phyloP scores from a whole-genome alignment of 768 basidiomycete species.

The Epithele typhae region DNA sequence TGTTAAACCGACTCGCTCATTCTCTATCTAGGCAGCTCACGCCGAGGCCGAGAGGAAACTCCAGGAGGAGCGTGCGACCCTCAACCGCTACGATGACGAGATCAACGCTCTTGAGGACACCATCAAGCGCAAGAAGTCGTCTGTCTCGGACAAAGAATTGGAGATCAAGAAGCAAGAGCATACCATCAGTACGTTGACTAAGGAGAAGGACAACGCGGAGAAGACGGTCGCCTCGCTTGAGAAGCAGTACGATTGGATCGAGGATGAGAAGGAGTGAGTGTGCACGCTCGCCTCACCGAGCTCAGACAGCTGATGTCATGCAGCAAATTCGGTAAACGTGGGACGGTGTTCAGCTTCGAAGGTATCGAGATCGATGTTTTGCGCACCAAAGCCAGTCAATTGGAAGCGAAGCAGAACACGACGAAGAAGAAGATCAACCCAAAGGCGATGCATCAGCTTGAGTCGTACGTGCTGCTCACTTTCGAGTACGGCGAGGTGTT shows the following conservation, averaged over 20 bases:
- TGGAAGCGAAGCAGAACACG: constrained; percentile 74
- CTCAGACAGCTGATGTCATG: neutral
- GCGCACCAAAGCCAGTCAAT: constrained; percentile 61
- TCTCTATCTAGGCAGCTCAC: constrained; percentile 42
- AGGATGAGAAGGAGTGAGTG: constrained; percentile 79
- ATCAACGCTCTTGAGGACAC: constrained; percentile 76
- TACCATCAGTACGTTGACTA: constrained; percentile 54
- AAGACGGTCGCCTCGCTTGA: constrained; percentile 64
- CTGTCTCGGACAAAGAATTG: constrained; percentile 63
- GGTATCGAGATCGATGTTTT: constrained; percentile 56
- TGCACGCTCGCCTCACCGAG: neutral
- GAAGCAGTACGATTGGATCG: constrained; percentile 84
- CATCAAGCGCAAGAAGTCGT: constrained; percentile 78
- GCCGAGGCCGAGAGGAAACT: constrained; percentile 67
- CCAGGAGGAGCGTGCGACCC: constrained; percentile 80
- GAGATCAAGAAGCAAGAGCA: constrained; percentile 65
- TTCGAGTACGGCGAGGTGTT: too few species aligned
- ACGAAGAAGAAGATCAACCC: constrained; percentile 96
- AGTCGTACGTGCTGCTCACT: too few species aligned
- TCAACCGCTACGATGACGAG: constrained; percentile 86
- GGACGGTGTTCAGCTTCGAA: constrained; percentile 78
- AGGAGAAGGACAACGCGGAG: constrained; percentile 56
- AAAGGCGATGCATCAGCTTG: constrained; percentile 95
- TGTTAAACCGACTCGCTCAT: neutral
- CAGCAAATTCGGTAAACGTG: constrained; percentile 81